phyloP scores from a whole-genome alignment of 495 filamentous ascomycete genomes.

The Penicillium steckii region DNA sequence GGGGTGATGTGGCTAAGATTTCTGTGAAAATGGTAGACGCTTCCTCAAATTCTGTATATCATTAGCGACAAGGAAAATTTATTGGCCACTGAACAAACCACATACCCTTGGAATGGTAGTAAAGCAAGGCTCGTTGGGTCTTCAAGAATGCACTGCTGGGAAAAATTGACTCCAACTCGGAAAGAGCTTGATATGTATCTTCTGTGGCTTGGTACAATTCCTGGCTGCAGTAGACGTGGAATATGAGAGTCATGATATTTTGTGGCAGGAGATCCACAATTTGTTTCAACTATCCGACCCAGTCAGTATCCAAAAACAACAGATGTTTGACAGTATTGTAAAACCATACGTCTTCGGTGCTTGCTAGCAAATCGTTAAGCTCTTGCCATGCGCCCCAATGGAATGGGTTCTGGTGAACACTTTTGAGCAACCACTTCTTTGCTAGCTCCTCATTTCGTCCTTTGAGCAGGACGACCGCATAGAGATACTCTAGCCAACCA shows the following conservation, averaged over 20 bases:
- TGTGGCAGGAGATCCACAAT: constrained; percentile 67
- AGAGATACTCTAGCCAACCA: constrained; percentile 95
- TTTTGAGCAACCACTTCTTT: constrained; percentile 76
- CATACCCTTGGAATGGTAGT: constrained; percentile 81
- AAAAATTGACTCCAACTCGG: constrained; percentile 77
- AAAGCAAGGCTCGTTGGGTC: constrained; percentile 82
- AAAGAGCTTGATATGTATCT: constrained; percentile 63
- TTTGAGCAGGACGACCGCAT: constrained; percentile 86
- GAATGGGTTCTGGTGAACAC: constrained; percentile 82
- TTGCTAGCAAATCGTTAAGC: constrained; percentile 69
- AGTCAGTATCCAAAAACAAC: constrained; percentile 12
- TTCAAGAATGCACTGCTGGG: constrained; percentile 84
- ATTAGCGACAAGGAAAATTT: not conserved
- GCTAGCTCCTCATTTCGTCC: constrained; percentile 85
- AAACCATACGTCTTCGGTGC: constrained; percentile 75
- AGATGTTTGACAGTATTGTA: constrained; percentile 5
- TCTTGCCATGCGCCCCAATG: constrained; percentile 98
- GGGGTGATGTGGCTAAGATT: constrained; percentile 77
- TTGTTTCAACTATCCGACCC: constrained; percentile 51
- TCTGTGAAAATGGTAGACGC: constrained; percentile 82
- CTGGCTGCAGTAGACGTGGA: constrained; percentile 84
- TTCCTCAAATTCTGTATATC: constrained; percentile 66
- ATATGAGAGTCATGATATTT: constrained; percentile 91
- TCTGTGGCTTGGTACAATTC: constrained; percentile 86
- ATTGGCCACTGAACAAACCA: not conserved